A percentile compares a stretch with the other conserved stretches of the same genome.
These are phyloP conservation scores for Bonia amplexicaulis DNA, from an alignment of 176 grass and related monocot genomes.

Conservation along the genomic window DNA sequence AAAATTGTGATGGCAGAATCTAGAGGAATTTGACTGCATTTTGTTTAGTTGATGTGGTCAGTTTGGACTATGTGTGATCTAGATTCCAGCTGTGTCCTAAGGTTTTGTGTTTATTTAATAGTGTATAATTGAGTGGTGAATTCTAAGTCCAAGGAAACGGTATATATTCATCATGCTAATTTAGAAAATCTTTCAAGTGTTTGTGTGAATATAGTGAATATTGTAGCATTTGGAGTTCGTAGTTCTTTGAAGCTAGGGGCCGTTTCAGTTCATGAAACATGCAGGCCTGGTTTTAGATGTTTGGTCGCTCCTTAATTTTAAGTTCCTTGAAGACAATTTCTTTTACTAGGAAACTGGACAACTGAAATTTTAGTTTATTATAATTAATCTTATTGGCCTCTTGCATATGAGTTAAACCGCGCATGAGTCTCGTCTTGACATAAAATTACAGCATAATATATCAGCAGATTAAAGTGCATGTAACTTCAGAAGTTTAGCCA, in stretches of 20 bases:
- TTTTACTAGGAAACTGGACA: not conserved
- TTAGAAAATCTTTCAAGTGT: not conserved
- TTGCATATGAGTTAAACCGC: not conserved
- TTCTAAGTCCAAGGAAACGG: not conserved
- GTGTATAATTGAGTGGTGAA: not conserved
- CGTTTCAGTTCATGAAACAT: not conserved
- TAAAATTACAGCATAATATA: not conserved
- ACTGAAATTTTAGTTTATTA: not conserved
- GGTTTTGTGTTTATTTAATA: not conserved
- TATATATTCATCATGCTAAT: not conserved
- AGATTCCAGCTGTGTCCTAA: not conserved
- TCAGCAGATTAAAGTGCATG: not conserved
- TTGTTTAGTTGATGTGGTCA: slow-evolving; percentile 17
- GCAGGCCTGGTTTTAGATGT: not conserved
- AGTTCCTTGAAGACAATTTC: not conserved
- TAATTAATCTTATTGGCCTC: not conserved
- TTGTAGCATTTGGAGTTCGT: not conserved
- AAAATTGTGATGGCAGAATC: slow-evolving; percentile 24
- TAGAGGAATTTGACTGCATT: slow-evolving; percentile 34
- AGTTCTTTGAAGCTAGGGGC: not conserved
- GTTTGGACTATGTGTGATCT: slow-evolving; percentile 24
- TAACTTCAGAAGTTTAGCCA: not conserved
- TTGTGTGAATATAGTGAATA: no score
- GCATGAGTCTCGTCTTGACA: not conserved
- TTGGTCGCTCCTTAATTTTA: not conserved